phyloP scores from a whole-genome alignment of 73 alveolate genomes.

The Symbiodinium natans region DNA sequence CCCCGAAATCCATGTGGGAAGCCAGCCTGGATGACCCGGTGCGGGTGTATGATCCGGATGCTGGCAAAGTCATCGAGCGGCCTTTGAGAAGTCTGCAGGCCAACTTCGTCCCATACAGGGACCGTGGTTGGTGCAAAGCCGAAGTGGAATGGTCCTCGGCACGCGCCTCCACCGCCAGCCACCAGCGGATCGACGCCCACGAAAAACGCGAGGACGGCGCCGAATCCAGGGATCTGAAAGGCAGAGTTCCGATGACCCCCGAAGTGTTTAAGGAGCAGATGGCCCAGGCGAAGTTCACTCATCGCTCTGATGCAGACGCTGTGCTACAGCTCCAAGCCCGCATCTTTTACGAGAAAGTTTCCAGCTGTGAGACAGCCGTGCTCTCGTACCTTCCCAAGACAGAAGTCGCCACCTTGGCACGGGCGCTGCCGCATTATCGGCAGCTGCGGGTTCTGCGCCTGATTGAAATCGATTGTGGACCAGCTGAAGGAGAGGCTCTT shows the following conservation, averaged over 20 bases:
- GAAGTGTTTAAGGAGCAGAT: not conserved
- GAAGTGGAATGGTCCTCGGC: constrained; percentile 30
- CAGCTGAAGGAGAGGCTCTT: not conserved
- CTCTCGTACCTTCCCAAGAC: not conserved
- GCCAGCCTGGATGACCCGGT: not conserved
- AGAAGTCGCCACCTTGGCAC: not conserved
- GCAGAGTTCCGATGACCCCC: constrained; percentile 32
- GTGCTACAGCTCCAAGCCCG: constrained; percentile 1
- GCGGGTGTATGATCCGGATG: not conserved
- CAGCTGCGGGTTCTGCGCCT: not conserved
- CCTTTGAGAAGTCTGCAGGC: not conserved
- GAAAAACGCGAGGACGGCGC: not conserved
- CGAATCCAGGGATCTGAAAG: not conserved
- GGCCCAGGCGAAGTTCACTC: constrained; percentile 9
- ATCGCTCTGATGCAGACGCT: not conserved
- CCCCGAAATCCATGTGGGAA: constrained; percentile 30
- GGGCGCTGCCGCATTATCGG: not conserved
- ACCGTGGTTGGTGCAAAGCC: constrained; percentile 49
- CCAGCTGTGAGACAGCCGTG: not conserved
- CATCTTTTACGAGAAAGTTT: not conserved
- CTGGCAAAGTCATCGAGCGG: not conserved
- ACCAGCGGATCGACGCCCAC: constrained; percentile 12
- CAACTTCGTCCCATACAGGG: not conserved
- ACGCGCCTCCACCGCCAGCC: not conserved
- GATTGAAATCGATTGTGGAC: not conserved